Evolutionary conservation across 768 basidiomycete species (phyloP), one percentile per base, ranked within the genome.

Genomic region (Trametes maxima): DNA sequence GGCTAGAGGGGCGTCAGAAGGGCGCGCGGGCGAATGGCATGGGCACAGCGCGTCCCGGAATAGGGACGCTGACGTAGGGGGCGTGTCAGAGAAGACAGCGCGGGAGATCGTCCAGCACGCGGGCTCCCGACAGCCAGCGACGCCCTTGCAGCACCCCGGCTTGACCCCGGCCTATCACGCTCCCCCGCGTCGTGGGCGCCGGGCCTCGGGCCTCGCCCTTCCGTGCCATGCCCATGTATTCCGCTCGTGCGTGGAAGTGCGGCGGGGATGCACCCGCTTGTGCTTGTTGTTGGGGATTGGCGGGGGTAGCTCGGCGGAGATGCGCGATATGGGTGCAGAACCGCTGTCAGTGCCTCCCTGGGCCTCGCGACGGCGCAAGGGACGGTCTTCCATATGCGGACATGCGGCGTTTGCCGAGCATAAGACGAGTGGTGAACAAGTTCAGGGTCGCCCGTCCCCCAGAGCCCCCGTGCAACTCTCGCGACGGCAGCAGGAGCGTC

Each of bases 351-450:
- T 33, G 28, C 28, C 28, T 33, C 28, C 28, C 28, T 33, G 28
- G 28, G 28, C 28, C 28, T 33, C 28, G 28, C 28, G 28, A 33
- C 21, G 44, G 47, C 25, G 47, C 47, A 33, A 39, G 22, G 21
- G 37, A 40, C 5, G 21, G 11, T 22, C 42, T 17, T 19, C 59
- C 52, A 60, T 40, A 60, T 60, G 13, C 22, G 59, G 59, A 54
- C 37, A 22, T n/a, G 22, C 58, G 58, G 58, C 35, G 21, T 12
- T 33, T 60, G 51, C 59, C 52, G 52, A 36, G 50, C 12, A 11
- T 3, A 7, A 5, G 8, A 14, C 12, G 13, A 37, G 50, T 22
- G 45, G 45, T n/a, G n/a, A n/a, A n/a, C n/a, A 33, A 33, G 28
- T 33, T 33, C n/a, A n/a, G n/a, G 28, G 28, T 33, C 28, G 28